Base-by-base conservation (phyloP, 805 yeast genomes). In the Yarrowia bubula region DNA sequence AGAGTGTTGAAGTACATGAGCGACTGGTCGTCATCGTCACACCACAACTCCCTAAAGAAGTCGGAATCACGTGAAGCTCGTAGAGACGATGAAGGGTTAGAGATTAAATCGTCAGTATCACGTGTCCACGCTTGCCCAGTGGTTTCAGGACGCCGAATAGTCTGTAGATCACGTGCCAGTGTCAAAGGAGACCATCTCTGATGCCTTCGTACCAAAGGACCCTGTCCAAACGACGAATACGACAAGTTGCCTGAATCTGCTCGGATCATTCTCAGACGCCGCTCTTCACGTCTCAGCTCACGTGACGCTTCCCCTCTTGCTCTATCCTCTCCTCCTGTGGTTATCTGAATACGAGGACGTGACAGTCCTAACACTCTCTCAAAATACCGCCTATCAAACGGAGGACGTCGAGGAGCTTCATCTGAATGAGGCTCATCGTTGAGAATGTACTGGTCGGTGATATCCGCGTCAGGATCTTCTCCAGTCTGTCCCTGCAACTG, bases 1-100 rank as follows among this genome's bases (percentile, higher is more conserved):
- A 55, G 38, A 4, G 61, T 55, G 61, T 55, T 55, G 47, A 55
- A 55, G 47, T 55, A 55, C 61, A 55, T 55, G 61, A 55, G 61
- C 10, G 61, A 55, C 47, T 55, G 61, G 14, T 55, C 61, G 15
- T 55, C 61, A 3, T 55, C 61, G 4, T 55, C 61, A 31, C 61
- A 55, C 61, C 61, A 55, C 3, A 55, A 38, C 15, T 55, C 61
- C 3, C 47, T 28, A 33, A 55, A 55, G 39, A 39, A 55, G 8
- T 55, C 61, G 8, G 61, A 37, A 31, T 55, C 61, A n/a, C 47
- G 37, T 6, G 61, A 28, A 41, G 47, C 61, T n/a, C 61, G 47
- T 10, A 31, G 14, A 9, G 61, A 39, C 0, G 47, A n/a, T 10
- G 61, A 22, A 6, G 61, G 35, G 8, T 28, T 51, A 11, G 61